Base-by-base conservation (phyloP, 1,139 yeast genomes). In the Martiniozyma asiatica region DNA sequence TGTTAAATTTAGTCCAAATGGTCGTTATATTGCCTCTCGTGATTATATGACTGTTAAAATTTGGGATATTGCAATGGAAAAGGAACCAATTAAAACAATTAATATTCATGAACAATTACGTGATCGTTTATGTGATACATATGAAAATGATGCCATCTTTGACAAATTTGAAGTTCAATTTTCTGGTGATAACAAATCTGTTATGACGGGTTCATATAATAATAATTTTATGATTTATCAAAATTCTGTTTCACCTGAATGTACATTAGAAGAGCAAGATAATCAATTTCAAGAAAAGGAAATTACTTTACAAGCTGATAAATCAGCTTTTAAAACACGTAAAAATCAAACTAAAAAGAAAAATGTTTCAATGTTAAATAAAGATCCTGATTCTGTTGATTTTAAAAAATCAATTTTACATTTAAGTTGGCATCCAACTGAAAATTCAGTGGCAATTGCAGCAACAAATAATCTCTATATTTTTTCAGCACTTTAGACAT, bases 31-130 rank as follows among this genome's bases (percentile, higher is more conserved):
- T 53, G 94, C 89, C 12, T 75, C 94, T 26, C 74, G 99, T 54
- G 99, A 92, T 61, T 92, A 89, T 55, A 75, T 92, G 82, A 82
- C 96, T 8, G 94, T 89, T 29, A 92, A 89, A 58, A 80, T 92
- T 45, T 89, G 99, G 99, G 99, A 92, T 62, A 71, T 92, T 43
- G 85, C 85, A 41, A 92, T 89, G 98, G 96, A 89, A 56, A 77
- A 75, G 43, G 84, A 80, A 55, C 99, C 99, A 17, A 62, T 92
- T 35, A 84, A 84, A 56, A 87, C 96, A 10, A 85, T 92, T 42
- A 84, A 82, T 55, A 89, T 92, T 43, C 98, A 92, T 56, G 98
- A 92, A 54, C 93, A 84, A 54, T 70, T 92, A 47, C 73, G 95
- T 47, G 95, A 85, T 49, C 68, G 92, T 51, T 65, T 92, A 50